These are phyloP conservation scores for Neurospora sp. DNA, from an alignment of 495 filamentous ascomycete species.

Conservation along the genomic window DNA sequence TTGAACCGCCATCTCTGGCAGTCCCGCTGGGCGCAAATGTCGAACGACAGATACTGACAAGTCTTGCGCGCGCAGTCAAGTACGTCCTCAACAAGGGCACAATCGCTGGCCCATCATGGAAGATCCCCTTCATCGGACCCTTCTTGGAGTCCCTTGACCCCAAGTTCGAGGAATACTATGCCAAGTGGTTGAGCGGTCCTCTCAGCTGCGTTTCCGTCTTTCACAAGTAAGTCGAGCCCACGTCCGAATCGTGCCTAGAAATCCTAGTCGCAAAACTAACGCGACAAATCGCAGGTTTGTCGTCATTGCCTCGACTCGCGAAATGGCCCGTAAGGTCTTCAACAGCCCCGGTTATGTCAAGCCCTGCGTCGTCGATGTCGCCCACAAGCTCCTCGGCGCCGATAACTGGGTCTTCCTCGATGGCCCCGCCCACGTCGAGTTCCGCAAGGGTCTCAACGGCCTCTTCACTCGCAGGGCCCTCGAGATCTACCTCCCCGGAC, in stretches of 20 bases:
- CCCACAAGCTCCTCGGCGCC: constrained; percentile 85
- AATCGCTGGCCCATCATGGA: constrained; percentile 73
- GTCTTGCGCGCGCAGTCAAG: constrained; percentile 44
- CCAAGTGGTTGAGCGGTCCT: constrained; percentile 82
- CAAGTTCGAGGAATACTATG: constrained; percentile 80
- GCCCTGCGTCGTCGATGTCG: constrained; percentile 92
- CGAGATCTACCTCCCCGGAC: constrained; percentile 78
- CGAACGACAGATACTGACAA: constrained; percentile 4
- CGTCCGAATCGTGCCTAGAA: neutral
- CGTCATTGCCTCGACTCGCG: constrained; percentile 89
- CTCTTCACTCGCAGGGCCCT: constrained; percentile 90
- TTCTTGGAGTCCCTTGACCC: constrained; percentile 89
- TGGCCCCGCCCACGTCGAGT: constrained; percentile 90
- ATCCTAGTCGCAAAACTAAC: neutral
- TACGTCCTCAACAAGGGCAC: constrained; percentile 81
- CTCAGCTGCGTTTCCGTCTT: constrained; percentile 97
- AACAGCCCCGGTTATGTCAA: constrained; percentile 90
- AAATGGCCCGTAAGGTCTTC: constrained; percentile 95
- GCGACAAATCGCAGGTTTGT: constrained; percentile 59
- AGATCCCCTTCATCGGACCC: constrained; percentile 91
- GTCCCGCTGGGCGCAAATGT: neutral
- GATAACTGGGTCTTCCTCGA: constrained; percentile 98
- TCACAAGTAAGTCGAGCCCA: constrained; percentile 68
- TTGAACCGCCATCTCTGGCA: constrained; percentile 2
- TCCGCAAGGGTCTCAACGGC: constrained; percentile 89